A percentile compares a stretch with the other conserved stretches of the same genome.
Conservation (phyloP, 2,329 filamentous ascomycete species). For the Aspergillus aculeatinus region DNA sequence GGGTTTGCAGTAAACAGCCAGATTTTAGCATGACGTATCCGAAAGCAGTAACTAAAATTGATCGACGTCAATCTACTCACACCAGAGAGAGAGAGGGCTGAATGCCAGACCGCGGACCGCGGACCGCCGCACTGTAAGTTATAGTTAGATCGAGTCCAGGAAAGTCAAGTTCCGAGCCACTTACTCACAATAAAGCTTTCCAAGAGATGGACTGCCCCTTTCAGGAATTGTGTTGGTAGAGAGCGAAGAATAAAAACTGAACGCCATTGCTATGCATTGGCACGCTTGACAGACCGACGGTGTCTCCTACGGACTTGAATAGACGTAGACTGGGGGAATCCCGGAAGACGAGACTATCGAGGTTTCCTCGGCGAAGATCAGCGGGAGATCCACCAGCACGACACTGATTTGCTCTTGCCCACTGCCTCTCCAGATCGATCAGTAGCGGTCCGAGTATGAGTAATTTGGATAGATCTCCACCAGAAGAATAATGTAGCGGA, state of each 20-base stretch:
- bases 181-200: not conserved
- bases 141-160: not conserved
- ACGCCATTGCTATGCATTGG: not conserved
- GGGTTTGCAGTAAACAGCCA: slow-evolving; percentile 13
- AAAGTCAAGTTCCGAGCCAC: not conserved
- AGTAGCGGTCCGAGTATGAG: not conserved
- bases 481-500: no score
- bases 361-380: slow-evolving; percentile 8
- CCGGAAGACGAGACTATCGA: slow-evolving; percentile 7
- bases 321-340: slow-evolving; percentile 11
- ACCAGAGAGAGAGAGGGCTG: not conserved
- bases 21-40: slow-evolving; percentile 12
- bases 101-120: not conserved
- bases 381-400: slow-evolving; percentile 4
- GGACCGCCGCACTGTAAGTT: not conserved
- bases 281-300: not conserved
- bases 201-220: not conserved
- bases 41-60: slow-evolving; percentile 8
- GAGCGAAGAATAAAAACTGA: not conserved
- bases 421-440: slow-evolving; percentile 12
- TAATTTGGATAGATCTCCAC: no score
- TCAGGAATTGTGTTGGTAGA: not conserved
- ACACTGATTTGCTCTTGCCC: slow-evolving; percentile 5
- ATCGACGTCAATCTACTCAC: not conserved
- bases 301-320: slow-evolving; percentile 6